Evolutionary conservation across 129 eudicot species (phyloP).

Genomic region (Erigeron canadensis): DNA sequence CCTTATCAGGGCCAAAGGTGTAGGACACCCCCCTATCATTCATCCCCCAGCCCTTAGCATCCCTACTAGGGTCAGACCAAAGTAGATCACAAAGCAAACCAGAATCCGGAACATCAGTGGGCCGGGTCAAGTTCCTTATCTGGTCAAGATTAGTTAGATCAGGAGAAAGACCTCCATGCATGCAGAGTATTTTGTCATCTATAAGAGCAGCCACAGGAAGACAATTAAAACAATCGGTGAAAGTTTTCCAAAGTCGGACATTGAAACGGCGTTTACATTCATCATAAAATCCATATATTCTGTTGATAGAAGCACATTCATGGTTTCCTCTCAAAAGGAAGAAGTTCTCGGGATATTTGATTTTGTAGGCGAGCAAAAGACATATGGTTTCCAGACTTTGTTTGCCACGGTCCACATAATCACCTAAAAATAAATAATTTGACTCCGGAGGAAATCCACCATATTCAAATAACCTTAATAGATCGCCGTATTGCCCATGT

Average conservation of each 20-base stretch:
- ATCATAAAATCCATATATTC: slow-evolving; percentile 81
- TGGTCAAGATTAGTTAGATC: slow-evolving; percentile 64
- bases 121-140: slow-evolving; percentile 65
- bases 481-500: slow-evolving; percentile 83
- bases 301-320: slow-evolving; percentile 76
- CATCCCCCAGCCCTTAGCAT: slow-evolving; percentile 78
- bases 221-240: slow-evolving; percentile 73
- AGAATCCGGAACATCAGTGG: slow-evolving; percentile 79
- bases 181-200: slow-evolving; percentile 80
- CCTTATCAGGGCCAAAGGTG: slow-evolving; percentile 75
- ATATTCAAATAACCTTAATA: slow-evolving; percentile 69
- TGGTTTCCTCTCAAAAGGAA: slow-evolving; percentile 75
- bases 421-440: slow-evolving; percentile 71
- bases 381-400: slow-evolving; percentile 80
- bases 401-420: slow-evolving; percentile 82
- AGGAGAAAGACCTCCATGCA: slow-evolving; percentile 89
- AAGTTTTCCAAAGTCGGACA: slow-evolving; percentile 71
- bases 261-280: slow-evolving; percentile 85
- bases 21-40: slow-evolving; percentile 78
- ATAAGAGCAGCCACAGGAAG: slow-evolving; percentile 84
- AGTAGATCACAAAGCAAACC: slow-evolving; percentile 82
- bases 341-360: slow-evolving; percentile 77
- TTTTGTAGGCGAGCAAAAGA: slow-evolving; percentile 73
- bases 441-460: slow-evolving; percentile 83
- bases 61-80: slow-evolving; percentile 82